phyloP scores from a whole-genome alignment of 805 yeast genomes.

The Lachancea lanzarotensis region DNA sequence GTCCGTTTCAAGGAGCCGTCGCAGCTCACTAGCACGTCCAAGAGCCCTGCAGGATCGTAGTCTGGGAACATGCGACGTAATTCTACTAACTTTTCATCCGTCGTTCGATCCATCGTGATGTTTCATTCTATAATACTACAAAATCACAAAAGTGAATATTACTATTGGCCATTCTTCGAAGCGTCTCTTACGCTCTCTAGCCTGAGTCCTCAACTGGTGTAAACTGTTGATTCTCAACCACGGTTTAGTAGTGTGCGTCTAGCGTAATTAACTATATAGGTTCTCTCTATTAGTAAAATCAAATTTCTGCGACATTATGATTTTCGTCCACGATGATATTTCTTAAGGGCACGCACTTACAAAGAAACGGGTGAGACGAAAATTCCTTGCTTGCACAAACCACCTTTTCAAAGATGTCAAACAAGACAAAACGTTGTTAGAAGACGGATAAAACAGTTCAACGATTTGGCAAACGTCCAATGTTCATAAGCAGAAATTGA shows the following conservation, averaged over 20 bases:
- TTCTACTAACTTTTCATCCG: slow-evolving; percentile 35
- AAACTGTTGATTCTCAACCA: no score
- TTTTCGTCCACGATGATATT: not conserved
- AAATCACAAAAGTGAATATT: not conserved
- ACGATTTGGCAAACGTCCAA: not conserved
- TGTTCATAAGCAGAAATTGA: not conserved
- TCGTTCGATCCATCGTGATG: slow-evolving; percentile 17
- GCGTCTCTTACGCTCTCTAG: no score
- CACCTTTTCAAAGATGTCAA: not conserved
- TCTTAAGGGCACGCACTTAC: not conserved
- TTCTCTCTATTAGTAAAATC: no score
- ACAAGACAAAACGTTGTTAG: not conserved
- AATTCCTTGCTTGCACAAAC: not conserved
- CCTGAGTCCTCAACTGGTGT: no score
- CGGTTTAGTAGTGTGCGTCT: no score
- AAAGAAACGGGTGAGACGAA: not conserved
- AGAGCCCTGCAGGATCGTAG: slow-evolving; percentile 36
- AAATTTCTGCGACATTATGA: no score
- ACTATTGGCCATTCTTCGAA: no score
- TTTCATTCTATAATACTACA: not conserved
- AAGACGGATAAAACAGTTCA: not conserved
- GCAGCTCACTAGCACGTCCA: slow-evolving; percentile 49
- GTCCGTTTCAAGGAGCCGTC: slow-evolving; percentile 41
- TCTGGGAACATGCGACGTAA: slow-evolving; percentile 38
- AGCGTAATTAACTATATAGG: no score